phyloP scores from a whole-genome alignment of 2,329 filamentous ascomycete species.

The Lecanicillium sp. region DNA sequence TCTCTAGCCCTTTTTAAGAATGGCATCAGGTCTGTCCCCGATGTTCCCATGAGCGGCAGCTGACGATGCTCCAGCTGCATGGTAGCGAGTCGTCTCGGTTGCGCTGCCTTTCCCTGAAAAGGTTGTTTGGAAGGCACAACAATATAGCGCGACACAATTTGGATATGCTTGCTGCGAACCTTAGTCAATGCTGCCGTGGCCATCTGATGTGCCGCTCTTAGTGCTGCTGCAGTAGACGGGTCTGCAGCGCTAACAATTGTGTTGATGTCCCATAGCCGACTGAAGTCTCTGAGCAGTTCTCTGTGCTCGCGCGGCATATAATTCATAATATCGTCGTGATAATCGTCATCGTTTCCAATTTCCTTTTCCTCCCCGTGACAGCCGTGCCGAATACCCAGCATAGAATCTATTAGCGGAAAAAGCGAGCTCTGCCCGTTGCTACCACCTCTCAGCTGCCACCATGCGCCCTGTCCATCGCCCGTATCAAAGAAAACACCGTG shows the following conservation, averaged over 20 bases:
- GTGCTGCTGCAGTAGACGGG: constrained; percentile 42
- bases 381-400: constrained; percentile 73
- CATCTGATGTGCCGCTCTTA: constrained; percentile 53
- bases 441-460: constrained; percentile 79
- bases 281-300: not conserved
- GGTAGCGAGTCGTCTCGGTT: constrained; percentile 38
- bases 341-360: constrained; percentile 27
- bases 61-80: constrained; percentile 29
- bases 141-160: constrained; percentile 86
- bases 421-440: constrained; percentile 90
- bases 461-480: constrained; percentile 57
- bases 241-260: constrained; percentile 63
- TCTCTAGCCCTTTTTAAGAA: not conserved
- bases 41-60: constrained; percentile 67
- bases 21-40: constrained; percentile 26
- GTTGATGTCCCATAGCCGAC: constrained; percentile 58
- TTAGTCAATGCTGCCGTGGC: constrained; percentile 68
- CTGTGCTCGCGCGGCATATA: constrained; percentile 65
- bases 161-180: constrained; percentile 80
- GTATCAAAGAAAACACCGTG: constrained; percentile 80
- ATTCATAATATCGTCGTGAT: constrained; percentile 63
- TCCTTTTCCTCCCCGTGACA: constrained; percentile 30
- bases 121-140: constrained; percentile 62
- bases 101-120: constrained; percentile 20
- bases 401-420: constrained; percentile 87